Percentiles rank a stretch among this genome's conserved stretches.
phyloP scores from a whole-genome alignment of 1,284 basidiomycete species.

The Chondrostereum purpureum region DNA sequence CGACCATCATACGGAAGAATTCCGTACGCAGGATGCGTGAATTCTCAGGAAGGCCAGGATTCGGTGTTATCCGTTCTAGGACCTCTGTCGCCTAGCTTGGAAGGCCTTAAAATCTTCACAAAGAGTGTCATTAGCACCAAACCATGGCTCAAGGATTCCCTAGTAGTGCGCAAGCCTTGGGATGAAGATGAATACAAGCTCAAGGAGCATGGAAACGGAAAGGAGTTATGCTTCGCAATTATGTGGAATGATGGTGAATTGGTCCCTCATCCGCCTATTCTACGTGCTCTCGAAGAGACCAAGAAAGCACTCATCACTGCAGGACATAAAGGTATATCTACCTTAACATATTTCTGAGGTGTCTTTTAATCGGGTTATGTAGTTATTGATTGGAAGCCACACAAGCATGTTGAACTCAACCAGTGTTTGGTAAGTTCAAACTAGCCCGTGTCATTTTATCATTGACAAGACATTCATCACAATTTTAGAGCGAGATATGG shows the following conservation, averaged over 20 bases:
- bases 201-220: constrained; percentile 38
- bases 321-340: constrained; percentile 65
- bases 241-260: constrained; percentile 54
- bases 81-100: constrained; percentile 55
- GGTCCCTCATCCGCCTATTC: constrained; percentile 59
- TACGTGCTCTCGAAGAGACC: constrained; percentile 50
- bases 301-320: constrained; percentile 52
- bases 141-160: constrained; percentile 68
- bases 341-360: too few relatives aligned
- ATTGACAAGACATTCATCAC: too few relatives aligned
- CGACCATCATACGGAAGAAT: constrained; percentile 67
- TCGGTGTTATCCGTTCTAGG: constrained; percentile 68
- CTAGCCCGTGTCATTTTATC: background rate
- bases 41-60: constrained; percentile 65
- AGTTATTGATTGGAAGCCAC: constrained; percentile 36
- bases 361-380: constrained; percentile 12
- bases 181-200: constrained; percentile 51
- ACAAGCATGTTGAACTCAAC: constrained; percentile 33
- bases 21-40: constrained; percentile 60
- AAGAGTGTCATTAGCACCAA: constrained; percentile 48
- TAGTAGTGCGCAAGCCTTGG: constrained; percentile 60
- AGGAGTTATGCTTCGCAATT: constrained; percentile 44
- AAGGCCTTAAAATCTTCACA: constrained; percentile 57
- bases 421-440: constrained; percentile 25
- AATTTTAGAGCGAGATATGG: constrained; percentile 34